These are phyloP conservation scores for Euphorbia tirucalli DNA, from an alignment of 345 rosid genomes.

Conservation along the genomic window DNA sequence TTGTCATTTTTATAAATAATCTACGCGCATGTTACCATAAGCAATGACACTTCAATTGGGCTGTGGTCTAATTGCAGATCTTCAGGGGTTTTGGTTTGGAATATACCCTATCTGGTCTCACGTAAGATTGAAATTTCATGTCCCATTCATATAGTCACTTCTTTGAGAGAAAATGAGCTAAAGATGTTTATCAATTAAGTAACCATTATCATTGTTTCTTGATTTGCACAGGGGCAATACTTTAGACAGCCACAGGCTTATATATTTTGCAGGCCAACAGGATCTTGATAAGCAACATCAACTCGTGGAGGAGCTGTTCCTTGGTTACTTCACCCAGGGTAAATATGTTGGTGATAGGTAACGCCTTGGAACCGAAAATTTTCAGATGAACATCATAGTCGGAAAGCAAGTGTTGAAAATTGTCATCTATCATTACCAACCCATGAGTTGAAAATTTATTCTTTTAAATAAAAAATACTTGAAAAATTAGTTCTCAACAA, in stretches of 20 bases:
- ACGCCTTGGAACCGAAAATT: too few species aligned
- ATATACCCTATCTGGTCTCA: slow-evolving; percentile 75
- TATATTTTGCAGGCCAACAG: slow-evolving; percentile 61
- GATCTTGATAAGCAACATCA: slow-evolving; percentile 65
- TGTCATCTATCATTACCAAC: too few species aligned
- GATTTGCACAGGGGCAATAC: slow-evolving; percentile 59
- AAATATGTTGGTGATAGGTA: slow-evolving; percentile 81
- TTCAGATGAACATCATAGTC: too few species aligned
- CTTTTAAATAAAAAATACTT: background rate
- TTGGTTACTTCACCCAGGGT: slow-evolving; percentile 88
- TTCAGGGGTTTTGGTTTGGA: slow-evolving; percentile 69
- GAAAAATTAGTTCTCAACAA: background rate
- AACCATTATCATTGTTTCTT: slow-evolving; percentile 13
- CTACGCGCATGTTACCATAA: background rate
- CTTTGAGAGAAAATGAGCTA: background rate
- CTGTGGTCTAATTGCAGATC: slow-evolving; percentile 44
- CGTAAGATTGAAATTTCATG: slow-evolving; percentile 48
- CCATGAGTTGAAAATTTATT: background rate
- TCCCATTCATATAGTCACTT: slow-evolving; percentile 2
- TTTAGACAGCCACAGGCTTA: slow-evolving; percentile 86
- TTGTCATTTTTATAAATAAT: background rate
- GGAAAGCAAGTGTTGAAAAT: background rate
- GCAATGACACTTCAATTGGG: slow-evolving; percentile 11
- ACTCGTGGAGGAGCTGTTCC: slow-evolving; percentile 74
- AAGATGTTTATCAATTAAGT: background rate